A percentile compares a stretch with the other conserved stretches of the same genome.
Conservation (phyloP, 2,329 filamentous ascomycete species). For the Colletotrichum spinosum region DNA sequence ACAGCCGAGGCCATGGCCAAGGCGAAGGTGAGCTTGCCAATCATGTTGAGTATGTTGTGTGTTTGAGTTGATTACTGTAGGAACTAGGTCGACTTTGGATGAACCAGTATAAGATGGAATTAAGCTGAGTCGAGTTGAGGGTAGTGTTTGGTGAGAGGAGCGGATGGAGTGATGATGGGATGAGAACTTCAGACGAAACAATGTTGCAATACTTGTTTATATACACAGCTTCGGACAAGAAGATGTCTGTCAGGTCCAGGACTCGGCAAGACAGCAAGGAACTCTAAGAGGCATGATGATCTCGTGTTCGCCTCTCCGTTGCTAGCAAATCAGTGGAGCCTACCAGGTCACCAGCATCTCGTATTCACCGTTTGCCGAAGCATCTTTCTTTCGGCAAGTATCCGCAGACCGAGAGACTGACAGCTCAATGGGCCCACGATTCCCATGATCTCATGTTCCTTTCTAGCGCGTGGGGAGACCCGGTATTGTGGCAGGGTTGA, state of each 20-base stretch:
- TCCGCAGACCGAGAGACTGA: slow-evolving; percentile 12
- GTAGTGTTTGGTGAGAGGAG: not conserved
- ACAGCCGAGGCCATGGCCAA: slow-evolving; percentile 32
- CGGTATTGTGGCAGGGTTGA: slow-evolving; percentile 22
- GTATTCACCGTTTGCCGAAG: slow-evolving; percentile 27
- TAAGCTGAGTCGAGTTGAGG: not conserved
- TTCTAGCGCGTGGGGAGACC: slow-evolving; percentile 12
- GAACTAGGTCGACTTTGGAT: not conserved
- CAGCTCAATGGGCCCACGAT: slow-evolving; percentile 24
- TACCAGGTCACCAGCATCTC: slow-evolving; percentile 8
- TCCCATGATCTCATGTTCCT: slow-evolving; percentile 27
- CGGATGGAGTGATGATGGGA: too few relatives aligned
- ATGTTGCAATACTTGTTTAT: not conserved
- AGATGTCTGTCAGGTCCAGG: not conserved
- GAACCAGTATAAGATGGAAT: not conserved
- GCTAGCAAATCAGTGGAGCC: slow-evolving; percentile 22
- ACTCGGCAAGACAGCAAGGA: not conserved
- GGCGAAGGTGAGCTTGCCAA: slow-evolving; percentile 30
- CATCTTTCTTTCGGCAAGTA: slow-evolving; percentile 12
- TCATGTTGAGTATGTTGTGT: not conserved
- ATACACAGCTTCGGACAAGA: not conserved
- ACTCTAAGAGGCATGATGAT: slow-evolving; percentile 5
- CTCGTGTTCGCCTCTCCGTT: slow-evolving; percentile 25
- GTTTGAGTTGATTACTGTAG: not conserved
- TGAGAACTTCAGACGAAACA: too few relatives aligned